Conservation (phyloP, 1,284 basidiomycete genomes). For the Grifola frondosa region DNA sequence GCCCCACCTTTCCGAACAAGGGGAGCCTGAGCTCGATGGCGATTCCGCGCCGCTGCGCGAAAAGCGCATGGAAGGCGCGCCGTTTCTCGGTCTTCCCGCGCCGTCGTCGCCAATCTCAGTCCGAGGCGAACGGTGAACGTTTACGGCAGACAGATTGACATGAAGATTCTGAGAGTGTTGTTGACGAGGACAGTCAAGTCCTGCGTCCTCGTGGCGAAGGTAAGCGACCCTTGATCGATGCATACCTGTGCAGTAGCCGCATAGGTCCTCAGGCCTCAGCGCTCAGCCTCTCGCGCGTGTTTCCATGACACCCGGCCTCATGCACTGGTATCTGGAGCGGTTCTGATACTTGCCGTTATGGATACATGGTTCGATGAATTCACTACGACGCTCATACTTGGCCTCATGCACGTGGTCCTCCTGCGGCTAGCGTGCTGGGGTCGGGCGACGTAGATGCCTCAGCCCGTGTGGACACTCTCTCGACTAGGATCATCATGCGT, state of each 20-base stretch:
- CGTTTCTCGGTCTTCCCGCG: background rate
- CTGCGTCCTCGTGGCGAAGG: constrained; percentile 39
- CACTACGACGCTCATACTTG: constrained; percentile 36
- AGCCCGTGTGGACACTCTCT: too few relatives aligned
- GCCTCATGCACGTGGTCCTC: constrained; percentile 35
- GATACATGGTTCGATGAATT: constrained; percentile 45
- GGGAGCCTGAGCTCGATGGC: too few relatives aligned
- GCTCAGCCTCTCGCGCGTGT: constrained; percentile 33
- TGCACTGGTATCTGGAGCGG: constrained; percentile 12
- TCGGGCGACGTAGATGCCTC: too few relatives aligned
- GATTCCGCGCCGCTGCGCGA: background rate
- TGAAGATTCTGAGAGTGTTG: constrained; percentile 11
- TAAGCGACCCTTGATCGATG: constrained; percentile 23
- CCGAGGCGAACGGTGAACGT: constrained; percentile 7
- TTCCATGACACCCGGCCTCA: constrained; percentile 22
- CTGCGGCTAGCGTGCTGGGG: constrained; percentile 13
- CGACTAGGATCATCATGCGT: too few relatives aligned
- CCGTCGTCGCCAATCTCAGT: constrained; percentile 1
- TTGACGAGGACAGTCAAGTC: constrained; percentile 25
- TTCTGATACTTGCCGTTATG: constrained; percentile 38
- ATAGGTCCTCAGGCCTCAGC: too few relatives aligned
- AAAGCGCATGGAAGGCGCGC: background rate
- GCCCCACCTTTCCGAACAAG: too few relatives aligned
- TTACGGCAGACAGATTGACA: constrained; percentile 7
- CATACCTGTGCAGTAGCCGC: background rate